These are phyloP conservation scores for Iris pallida DNA, from an alignment of 116 monocot species.

Conservation along the genomic window DNA sequence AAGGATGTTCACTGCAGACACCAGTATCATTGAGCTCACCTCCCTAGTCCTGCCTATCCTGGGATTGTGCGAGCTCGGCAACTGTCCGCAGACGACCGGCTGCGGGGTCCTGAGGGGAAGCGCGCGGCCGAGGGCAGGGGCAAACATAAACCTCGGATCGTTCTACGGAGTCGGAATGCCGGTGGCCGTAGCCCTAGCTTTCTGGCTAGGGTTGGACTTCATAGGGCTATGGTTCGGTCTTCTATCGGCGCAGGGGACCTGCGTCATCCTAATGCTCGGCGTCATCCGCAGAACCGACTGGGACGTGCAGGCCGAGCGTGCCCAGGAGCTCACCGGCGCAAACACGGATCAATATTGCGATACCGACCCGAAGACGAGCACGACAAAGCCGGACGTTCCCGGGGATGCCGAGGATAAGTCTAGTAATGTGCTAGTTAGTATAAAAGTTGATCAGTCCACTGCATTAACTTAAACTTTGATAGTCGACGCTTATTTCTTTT, in stretches of 20 bases:
- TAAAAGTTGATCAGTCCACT: too few species aligned
- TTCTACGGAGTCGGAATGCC: conserved; percentile 4
- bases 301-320: background rate
- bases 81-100: conserved; percentile 58
- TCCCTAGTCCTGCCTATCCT: conserved; percentile 38
- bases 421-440: too few species aligned
- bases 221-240: background rate
- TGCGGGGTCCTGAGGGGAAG: conserved; percentile 17
- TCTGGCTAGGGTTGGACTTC: background rate
- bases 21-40: conserved; percentile 25
- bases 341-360: too few species aligned
- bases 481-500: too few species aligned
- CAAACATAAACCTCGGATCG: background rate
- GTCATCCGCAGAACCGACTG: background rate
- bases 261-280: background rate
- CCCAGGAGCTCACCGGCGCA: background rate
- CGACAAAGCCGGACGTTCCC: too few species aligned
- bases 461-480: too few species aligned
- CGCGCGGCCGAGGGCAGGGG: background rate
- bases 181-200: background rate
- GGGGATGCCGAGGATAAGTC: too few species aligned
- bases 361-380: too few species aligned
- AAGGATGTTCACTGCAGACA: conserved; percentile 37
- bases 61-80: conserved; percentile 51
- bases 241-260: background rate